Conservation (phyloP, 2,329 filamentous ascomycete genomes). For the Exophiala phaeomuriformis region DNA sequence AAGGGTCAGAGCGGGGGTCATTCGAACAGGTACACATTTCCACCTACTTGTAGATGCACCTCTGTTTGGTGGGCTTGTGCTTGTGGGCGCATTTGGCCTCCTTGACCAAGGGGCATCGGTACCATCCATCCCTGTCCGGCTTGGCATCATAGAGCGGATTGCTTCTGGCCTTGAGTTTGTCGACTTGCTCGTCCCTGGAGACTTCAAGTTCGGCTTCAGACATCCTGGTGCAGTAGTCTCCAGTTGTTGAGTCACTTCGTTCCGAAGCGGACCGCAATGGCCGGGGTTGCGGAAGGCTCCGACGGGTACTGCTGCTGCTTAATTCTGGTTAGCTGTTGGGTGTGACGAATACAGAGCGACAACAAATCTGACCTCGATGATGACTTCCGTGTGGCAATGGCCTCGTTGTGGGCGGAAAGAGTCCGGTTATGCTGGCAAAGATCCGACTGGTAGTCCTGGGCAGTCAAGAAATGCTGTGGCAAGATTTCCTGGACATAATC, state of each 20-base stretch:
- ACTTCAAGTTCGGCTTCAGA: slow-evolving; percentile 7
- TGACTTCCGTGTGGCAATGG: slow-evolving; percentile 2
- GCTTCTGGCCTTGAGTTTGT: slow-evolving; percentile 24
- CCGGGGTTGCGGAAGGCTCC: slow-evolving; percentile 15
- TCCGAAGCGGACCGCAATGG: slow-evolving; percentile 25
- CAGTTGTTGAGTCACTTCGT: slow-evolving; percentile 10
- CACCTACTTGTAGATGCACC: slow-evolving; percentile 97
- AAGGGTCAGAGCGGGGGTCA: slow-evolving; percentile 28
- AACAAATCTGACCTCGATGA: slow-evolving; percentile 13
- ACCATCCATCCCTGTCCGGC: slow-evolving; percentile 60
- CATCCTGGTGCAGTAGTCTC: slow-evolving; percentile 7
- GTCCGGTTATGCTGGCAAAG: slow-evolving; percentile 5
- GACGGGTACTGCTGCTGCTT: slow-evolving; percentile 5
- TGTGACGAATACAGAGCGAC: neutral
- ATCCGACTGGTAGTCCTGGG: slow-evolving; percentile 11
- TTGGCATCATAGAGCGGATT: slow-evolving; percentile 23
- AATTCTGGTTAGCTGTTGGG: slow-evolving; percentile 1
- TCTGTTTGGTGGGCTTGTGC: slow-evolving; percentile 90
- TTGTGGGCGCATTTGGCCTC: slow-evolving; percentile 73
- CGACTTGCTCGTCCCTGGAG: slow-evolving; percentile 19
- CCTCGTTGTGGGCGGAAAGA: slow-evolving; percentile 1
- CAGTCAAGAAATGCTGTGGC: slow-evolving; percentile 5
- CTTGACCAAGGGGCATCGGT: slow-evolving; percentile 79
- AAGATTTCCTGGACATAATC: slow-evolving; percentile 14
- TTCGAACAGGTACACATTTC: slow-evolving; percentile 7